Evolutionary conservation across 768 basidiomycete genomes (phyloP).

Genomic region (Hemileccinum impolitum): DNA sequence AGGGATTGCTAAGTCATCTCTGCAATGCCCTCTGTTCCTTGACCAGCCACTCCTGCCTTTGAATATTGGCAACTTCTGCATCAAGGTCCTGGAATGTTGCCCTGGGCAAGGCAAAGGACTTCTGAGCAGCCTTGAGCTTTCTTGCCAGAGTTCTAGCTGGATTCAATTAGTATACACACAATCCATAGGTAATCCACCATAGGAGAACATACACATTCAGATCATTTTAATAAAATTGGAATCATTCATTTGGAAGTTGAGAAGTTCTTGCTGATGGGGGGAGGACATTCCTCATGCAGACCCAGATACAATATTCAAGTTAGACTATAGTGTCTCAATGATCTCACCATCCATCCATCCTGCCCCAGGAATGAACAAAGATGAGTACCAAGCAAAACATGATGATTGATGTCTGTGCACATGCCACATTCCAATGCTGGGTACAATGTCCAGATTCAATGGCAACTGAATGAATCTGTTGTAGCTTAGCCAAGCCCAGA

Average conservation of each 20-base stretch:
- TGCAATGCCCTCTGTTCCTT: no score
- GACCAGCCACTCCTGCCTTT: no score
- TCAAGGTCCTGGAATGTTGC: no score
- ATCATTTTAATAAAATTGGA: constrained; percentile 9
- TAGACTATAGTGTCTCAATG: constrained; percentile 34
- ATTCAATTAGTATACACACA: no score
- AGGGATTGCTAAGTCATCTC: no score
- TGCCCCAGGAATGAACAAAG: constrained; percentile 26
- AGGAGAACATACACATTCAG: neutral
- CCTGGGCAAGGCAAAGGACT: no score
- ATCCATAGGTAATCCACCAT: no score
- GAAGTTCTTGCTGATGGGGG: constrained; percentile 25
- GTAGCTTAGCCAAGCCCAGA: neutral
- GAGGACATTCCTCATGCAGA: constrained; percentile 21
- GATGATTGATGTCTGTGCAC: constrained; percentile 26
- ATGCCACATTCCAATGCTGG: constrained; percentile 29
- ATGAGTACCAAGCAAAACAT: constrained; percentile 25
- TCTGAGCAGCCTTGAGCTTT: no score
- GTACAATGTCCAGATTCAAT: constrained; percentile 1
- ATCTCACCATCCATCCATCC: constrained; percentile 33
- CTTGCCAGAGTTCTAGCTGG: no score
- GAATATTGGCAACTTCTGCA: no score
- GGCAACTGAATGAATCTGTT: neutral
- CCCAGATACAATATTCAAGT: constrained; percentile 24
- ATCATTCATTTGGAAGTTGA: constrained; percentile 9